phyloP scores from a whole-genome alignment of 108 stramenopile species.

The Pseudonitzschia multistriata region DNA sequence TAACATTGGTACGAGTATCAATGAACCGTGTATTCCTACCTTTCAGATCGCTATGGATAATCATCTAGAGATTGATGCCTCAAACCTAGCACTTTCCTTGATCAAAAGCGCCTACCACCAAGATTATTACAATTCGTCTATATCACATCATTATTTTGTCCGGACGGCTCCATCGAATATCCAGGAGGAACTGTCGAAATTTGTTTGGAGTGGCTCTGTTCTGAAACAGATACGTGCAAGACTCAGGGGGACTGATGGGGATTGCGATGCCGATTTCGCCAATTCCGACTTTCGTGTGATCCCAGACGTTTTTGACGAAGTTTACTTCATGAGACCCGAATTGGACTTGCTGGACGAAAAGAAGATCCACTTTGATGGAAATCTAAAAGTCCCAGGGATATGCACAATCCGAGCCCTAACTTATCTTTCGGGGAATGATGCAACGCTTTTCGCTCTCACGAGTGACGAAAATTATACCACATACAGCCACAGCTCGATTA shows the following conservation, averaged over 20 bases:
- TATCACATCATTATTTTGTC: conserved; percentile 19
- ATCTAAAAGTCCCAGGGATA: conserved; percentile 2
- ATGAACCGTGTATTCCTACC: background rate
- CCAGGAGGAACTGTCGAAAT: conserved; percentile 2
- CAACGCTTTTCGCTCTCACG: conserved; percentile 7
- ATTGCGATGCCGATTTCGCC: background rate
- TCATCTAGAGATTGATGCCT: background rate
- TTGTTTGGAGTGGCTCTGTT: background rate
- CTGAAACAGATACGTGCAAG: background rate
- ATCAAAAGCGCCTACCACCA: conserved; percentile 9
- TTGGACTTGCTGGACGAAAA: conserved; percentile 20
- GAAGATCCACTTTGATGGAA: conserved; percentile 18
- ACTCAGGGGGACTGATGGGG: background rate
- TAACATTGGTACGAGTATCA: too few species aligned
- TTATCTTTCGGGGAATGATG: conserved; percentile 4
- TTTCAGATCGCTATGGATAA: background rate
- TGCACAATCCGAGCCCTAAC: conserved; percentile 15
- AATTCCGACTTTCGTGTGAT: background rate
- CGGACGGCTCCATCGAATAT: background rate
- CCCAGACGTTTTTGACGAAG: conserved; percentile 12
- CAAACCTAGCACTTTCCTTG: background rate
- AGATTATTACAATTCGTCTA: conserved; percentile 10
- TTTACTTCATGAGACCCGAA: conserved; percentile 23
- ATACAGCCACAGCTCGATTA: background rate
- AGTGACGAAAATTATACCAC: conserved; percentile 18